Percentiles rank a stretch among this genome's conserved stretches.
Evolutionary conservation across 352 stramenopile genomes (phyloP).

Genomic region (Thraustotheca clavata): DNA sequence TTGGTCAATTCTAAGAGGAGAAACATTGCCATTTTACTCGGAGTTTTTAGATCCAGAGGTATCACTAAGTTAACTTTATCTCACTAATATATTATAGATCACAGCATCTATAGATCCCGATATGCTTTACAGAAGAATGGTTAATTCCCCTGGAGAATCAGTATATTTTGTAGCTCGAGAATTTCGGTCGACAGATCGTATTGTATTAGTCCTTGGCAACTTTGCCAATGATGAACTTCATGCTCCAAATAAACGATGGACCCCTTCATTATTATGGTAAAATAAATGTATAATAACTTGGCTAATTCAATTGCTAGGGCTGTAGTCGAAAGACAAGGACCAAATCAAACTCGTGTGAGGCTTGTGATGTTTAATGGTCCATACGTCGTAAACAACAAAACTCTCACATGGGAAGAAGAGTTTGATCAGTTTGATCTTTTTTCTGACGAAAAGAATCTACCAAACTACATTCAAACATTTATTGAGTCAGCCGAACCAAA

Average conservation of each 20-base stretch:
- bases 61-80: neutral
- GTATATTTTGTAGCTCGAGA: neutral
- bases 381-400: neutral
- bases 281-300: too few species aligned
- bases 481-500: too few species aligned
- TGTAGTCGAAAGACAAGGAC: neutral
- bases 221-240: neutral
- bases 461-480: too few species aligned
- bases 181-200: neutral
- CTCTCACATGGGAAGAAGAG: neutral
- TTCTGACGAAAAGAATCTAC: too few species aligned
- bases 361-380: neutral
- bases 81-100: neutral
- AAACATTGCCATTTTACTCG: constrained; percentile 1
- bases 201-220: constrained; percentile 1
- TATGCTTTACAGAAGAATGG: neutral
- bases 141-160: neutral
- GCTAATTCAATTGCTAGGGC: too few species aligned
- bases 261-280: neutral
- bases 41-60: neutral
- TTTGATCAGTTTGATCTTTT: neutral
- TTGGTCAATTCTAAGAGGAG: neutral
- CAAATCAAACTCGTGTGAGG: neutral
- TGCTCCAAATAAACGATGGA: neutral
- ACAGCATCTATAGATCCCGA: neutral